Conservation (phyloP, 495 filamentous ascomycete genomes). For the Astrocystis sublimbata region DNA sequence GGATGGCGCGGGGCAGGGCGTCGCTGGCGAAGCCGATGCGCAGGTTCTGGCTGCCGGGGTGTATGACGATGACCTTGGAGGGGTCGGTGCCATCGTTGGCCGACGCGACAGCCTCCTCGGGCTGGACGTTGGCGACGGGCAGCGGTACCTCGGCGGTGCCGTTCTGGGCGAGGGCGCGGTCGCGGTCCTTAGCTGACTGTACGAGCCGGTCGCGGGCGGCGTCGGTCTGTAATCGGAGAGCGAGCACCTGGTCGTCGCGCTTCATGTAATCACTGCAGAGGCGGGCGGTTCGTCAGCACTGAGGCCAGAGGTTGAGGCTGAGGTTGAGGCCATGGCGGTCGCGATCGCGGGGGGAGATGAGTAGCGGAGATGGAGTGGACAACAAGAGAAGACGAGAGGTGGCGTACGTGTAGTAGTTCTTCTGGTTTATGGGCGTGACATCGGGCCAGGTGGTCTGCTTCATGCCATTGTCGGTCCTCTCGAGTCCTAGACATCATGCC, state of each 20-base stretch:
- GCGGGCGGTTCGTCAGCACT: neutral
- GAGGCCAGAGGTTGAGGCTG: no score
- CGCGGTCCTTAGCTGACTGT: conserved; percentile 79
- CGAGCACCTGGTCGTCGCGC: conserved; percentile 92
- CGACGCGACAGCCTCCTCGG: conserved; percentile 58
- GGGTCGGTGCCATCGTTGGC: conserved; percentile 64
- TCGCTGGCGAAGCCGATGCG: conserved; percentile 92
- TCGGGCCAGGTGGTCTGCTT: conserved; percentile 92
- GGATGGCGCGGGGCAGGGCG: conserved; percentile 88
- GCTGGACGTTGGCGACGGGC: conserved; percentile 57
- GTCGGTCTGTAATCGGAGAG: conserved; percentile 81
- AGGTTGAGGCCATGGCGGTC: no score
- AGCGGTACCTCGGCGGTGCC: conserved; percentile 63
- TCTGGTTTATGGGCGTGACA: conserved; percentile 91
- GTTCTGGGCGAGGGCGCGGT: conserved; percentile 76
- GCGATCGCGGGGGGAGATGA: neutral
- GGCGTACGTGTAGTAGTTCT: conserved; percentile 98
- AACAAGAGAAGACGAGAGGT: neutral
- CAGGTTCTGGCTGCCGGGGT: conserved; percentile 97
- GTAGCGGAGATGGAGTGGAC: neutral
- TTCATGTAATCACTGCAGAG: conserved; percentile 85
- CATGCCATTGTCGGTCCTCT: conserved; percentile 96
- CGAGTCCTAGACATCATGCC: conserved; percentile 63
- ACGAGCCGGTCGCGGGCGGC: conserved; percentile 76
- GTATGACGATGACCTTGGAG: conserved; percentile 92